Base-by-base conservation (phyloP, 352 stramenopile genomes). In the Pythium chondricola region DNA sequence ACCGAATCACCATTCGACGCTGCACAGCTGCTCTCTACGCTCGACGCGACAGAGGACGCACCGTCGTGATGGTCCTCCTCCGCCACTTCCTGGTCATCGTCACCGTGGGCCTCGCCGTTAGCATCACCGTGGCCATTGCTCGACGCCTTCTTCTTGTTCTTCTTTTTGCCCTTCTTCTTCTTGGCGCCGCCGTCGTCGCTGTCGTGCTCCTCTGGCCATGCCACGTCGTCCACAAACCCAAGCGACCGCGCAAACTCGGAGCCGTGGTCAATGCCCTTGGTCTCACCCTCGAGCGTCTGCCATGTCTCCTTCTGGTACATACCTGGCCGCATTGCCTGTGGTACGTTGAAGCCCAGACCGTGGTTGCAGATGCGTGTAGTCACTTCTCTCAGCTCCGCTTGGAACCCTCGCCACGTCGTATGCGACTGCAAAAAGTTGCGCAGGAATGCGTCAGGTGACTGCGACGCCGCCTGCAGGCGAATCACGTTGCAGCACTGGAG, bases 371-470 rank as follows among this genome's bases (percentile, higher is more conserved):
- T 52, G 6, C 65, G 56, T 31, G 25, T 71, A 17, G 83, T 92
- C 14, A 80, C 56, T 6, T 61, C 66, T 7, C 79, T 67, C 24
- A 93, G 54, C 30, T 91, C 74, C 6, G 73, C 44, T 27, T 90
- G 77, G 50, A 93, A 93, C 27, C 63, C 54, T 32, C 80, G 75
- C 82, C 82, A 93, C 38, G 70, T 86, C 39, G 75, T 91, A 61
- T 96, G 85, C 46, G 82, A 94, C 56, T 88, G 74, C 37, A 96
- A 67, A 52, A 95, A 96, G 48, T 88, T 91, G 11, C 85, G 74
- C 48, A 96, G 63, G 46, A 94, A 96, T 27, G 84, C 79, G 37
- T 91, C 85, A 8, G 87, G 87, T 10, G 85, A 75, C 52, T 95
- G 78, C 18, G 83, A 89, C 35, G 86, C 83, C 25, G 87, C 84